Evolutionary conservation across 2,329 filamentous ascomycete genomes (phyloP).

Genomic region (Myrmaecium sp.): DNA sequence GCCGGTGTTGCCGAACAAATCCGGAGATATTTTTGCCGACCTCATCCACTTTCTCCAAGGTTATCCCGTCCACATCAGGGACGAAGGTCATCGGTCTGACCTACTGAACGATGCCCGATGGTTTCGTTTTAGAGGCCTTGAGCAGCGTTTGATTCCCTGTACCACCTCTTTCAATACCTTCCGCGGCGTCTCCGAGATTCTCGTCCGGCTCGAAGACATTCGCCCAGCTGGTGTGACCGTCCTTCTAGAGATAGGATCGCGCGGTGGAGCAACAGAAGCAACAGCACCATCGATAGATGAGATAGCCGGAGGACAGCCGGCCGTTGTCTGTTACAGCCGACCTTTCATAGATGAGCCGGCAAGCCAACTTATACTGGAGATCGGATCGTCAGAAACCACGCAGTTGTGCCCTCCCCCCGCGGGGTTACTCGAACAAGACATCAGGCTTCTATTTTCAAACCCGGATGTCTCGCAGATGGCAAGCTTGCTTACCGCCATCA

Average conservation of each 20-base stretch:
- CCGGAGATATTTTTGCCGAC: conserved; percentile 70
- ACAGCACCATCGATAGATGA: conserved; percentile 8
- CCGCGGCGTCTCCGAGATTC: conserved; percentile 54
- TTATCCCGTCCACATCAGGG: conserved; percentile 61
- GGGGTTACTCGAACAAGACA: too few relatives aligned
- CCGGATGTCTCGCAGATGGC: too few relatives aligned
- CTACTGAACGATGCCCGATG: conserved; percentile 78
- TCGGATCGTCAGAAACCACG: conserved; percentile 20
- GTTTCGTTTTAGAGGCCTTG: conserved; percentile 80
- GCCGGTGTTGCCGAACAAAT: conserved; percentile 63
- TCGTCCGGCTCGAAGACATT: conserved; percentile 69
- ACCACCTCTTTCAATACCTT: conserved; percentile 57
- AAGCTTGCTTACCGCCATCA: too few relatives aligned
- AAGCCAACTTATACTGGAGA: conserved; percentile 64
- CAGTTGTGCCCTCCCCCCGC: too few relatives aligned
- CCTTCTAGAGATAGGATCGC: conserved; percentile 25
- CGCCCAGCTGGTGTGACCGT: conserved; percentile 69
- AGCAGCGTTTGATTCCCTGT: conserved; percentile 72
- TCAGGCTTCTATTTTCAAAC: too few relatives aligned
- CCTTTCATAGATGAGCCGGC: conserved; percentile 67
- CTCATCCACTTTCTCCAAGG: conserved; percentile 67
- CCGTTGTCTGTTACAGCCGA: conserved; percentile 63
- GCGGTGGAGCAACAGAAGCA: conserved; percentile 2
- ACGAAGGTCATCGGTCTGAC: conserved; percentile 58
- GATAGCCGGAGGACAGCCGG: conserved; percentile 11